Conservation (phyloP, 257 asterid species). For the Hygrophila difformis region DNA sequence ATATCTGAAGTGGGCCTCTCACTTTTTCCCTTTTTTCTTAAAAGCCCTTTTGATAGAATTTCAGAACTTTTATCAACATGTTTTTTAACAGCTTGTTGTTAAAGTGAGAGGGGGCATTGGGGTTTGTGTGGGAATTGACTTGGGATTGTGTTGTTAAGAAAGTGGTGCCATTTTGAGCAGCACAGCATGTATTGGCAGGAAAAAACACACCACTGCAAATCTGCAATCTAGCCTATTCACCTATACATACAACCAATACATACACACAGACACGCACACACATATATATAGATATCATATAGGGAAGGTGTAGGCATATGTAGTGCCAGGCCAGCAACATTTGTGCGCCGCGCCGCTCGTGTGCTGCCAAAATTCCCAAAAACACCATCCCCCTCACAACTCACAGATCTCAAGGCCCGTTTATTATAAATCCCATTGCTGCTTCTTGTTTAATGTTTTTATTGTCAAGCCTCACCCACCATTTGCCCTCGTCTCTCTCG, state of each 20-base stretch:
- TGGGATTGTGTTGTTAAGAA: conserved; percentile 16
- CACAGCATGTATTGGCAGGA: no score
- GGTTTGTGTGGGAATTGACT: conserved; percentile 34
- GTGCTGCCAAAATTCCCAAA: conserved; percentile 33
- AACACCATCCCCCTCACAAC: conserved; percentile 16
- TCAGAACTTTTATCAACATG: no score
- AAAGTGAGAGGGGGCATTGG: no score
- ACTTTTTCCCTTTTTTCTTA: not conserved
- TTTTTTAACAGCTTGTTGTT: conserved; percentile 24
- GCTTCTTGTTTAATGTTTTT: conserved; percentile 10
- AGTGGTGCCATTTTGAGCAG: not conserved
- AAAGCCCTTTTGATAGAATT: conserved; percentile 12
- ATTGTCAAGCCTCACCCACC: no score
- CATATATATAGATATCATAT: no score
- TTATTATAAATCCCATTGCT: conserved; percentile 3
- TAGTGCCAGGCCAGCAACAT: conserved; percentile 21
- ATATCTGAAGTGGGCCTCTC: conserved; percentile 2
- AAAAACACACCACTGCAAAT: no score
- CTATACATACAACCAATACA: no score
- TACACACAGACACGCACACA: no score
- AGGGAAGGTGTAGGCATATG: no score
- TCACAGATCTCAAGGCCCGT: conserved; percentile 45
- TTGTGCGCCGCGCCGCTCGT: conserved; percentile 54
- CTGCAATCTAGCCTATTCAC: no score
- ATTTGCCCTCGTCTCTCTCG: no score